phyloP scores from a whole-genome alignment of 2,329 filamentous ascomycete species.

The Biscogniauxia marginata region DNA sequence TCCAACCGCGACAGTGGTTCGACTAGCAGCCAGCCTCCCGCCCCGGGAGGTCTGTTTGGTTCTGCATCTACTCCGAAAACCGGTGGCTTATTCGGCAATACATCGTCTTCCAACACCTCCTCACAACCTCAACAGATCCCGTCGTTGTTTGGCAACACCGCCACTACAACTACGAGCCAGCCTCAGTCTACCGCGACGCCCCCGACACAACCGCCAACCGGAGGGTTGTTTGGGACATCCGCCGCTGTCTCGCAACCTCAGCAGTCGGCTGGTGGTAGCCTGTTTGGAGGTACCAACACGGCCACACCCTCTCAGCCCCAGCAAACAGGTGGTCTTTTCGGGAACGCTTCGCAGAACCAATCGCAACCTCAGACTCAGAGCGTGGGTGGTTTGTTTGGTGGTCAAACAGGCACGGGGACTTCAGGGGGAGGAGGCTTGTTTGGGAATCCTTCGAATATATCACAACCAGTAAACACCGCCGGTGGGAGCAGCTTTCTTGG shows the following conservation, averaged over 20 bases:
- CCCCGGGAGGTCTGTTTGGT: slow-evolving; percentile 33
- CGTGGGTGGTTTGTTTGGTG: slow-evolving; percentile 31
- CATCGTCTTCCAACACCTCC: slow-evolving; percentile 17
- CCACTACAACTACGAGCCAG: slow-evolving; percentile 18
- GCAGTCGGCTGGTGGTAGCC: slow-evolving; percentile 14
- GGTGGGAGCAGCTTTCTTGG: slow-evolving; percentile 13
- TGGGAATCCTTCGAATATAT: slow-evolving; percentile 6
- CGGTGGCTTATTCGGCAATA: slow-evolving; percentile 33
- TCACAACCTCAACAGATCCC: slow-evolving; percentile 31
- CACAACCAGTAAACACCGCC: slow-evolving; percentile 18
- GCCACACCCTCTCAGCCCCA: slow-evolving; percentile 1
- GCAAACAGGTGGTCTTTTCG: slow-evolving; percentile 23
- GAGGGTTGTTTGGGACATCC: slow-evolving; percentile 34
- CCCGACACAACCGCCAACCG: slow-evolving; percentile 26
- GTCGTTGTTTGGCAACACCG: slow-evolving; percentile 32
- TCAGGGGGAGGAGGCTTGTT: slow-evolving; percentile 20
- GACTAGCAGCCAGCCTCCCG: slow-evolving; percentile 32
- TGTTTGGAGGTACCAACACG: slow-evolving; percentile 18
- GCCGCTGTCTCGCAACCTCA: slow-evolving; percentile 25
- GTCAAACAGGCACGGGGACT: neutral
- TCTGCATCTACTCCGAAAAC: slow-evolving; percentile 24
- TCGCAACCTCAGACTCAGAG: slow-evolving; percentile 17
- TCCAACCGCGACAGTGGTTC: slow-evolving; percentile 24
- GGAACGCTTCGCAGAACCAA: slow-evolving; percentile 16
- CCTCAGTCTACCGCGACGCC: slow-evolving; percentile 20